These are phyloP conservation scores for Phialophora expanda DNA, from an alignment of 2,329 filamentous ascomycete genomes.

Conservation along the genomic window DNA sequence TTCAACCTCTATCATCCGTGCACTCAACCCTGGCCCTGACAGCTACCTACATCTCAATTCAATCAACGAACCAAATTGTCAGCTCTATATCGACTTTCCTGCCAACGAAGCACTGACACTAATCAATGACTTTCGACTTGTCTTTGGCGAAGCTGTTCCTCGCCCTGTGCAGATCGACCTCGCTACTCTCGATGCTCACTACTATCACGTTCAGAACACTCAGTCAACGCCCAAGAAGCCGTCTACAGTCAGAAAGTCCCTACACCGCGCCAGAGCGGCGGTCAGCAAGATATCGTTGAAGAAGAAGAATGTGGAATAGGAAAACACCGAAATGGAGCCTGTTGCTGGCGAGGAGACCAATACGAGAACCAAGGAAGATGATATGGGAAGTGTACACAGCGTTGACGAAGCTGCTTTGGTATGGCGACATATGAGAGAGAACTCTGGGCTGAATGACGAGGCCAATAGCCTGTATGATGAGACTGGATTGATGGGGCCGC, in stretches of 20 bases:
- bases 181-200: constrained; percentile 20
- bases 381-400: constrained; percentile 15
- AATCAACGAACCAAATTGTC: neutral
- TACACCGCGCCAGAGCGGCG: neutral
- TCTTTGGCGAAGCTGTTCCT: constrained; percentile 13
- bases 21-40: constrained; percentile 20
- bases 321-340: neutral
- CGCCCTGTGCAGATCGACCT: constrained; percentile 15
- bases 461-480: constrained; percentile 21
- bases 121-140: constrained; percentile 23
- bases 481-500: constrained; percentile 24
- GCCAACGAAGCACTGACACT: constrained; percentile 21
- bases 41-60: constrained; percentile 14
- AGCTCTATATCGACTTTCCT: constrained; percentile 4
- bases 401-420: constrained; percentile 24
- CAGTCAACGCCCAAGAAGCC: neutral
- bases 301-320: constrained; percentile 9
- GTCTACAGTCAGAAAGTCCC: neutral
- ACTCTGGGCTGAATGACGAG: constrained; percentile 29
- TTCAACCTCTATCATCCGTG: constrained; percentile 16
- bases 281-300: constrained; percentile 8
- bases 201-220: constrained; percentile 2
- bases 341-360: neutral
- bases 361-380: neutral
- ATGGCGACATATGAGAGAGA: constrained; percentile 28